Evolutionary conservation across 805 yeast genomes (phyloP).

Genomic region (Metschnikowia dekortorum): DNA sequence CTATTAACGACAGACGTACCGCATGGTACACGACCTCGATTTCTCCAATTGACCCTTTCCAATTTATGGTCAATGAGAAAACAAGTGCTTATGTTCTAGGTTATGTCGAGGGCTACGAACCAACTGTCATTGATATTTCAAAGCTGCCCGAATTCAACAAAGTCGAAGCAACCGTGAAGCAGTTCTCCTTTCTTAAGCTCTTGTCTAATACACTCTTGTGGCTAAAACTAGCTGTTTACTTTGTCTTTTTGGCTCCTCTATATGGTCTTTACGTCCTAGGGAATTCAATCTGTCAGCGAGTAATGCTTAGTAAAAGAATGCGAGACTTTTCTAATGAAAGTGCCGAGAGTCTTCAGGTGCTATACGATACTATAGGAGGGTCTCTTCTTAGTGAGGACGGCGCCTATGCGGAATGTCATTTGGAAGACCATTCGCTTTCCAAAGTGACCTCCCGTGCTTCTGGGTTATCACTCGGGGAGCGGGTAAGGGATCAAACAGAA

Average conservation of each 20-base stretch:
- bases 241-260: slow-evolving; percentile 55
- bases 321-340: slow-evolving; percentile 24
- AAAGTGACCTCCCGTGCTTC: background rate
- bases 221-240: slow-evolving; percentile 41
- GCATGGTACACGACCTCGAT: slow-evolving; percentile 82
- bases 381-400: slow-evolving; percentile 4
- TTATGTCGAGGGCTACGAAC: slow-evolving; percentile 50
- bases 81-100: slow-evolving; percentile 36
- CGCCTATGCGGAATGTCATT: background rate
- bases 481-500: slow-evolving; percentile 53
- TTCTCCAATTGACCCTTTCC: slow-evolving; percentile 56
- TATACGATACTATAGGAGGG: slow-evolving; percentile 20
- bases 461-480: slow-evolving; percentile 1
- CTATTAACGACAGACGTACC: slow-evolving; percentile 40
- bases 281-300: slow-evolving; percentile 34
- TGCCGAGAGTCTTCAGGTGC: slow-evolving; percentile 23
- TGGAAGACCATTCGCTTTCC: background rate
- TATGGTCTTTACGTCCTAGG: slow-evolving; percentile 58
- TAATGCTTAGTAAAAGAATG: slow-evolving; percentile 27
- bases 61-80: slow-evolving; percentile 41
- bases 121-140: slow-evolving; percentile 50
- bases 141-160: slow-evolving; percentile 35
- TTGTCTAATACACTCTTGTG: slow-evolving; percentile 33
- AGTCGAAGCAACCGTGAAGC: background rate
- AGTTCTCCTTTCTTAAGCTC: background rate